Evolutionary conservation across 306 rosid genomes (phyloP), one percentile per base, ranked within the genome.

Genomic region (Cotoneaster glaucophyllus): DNA sequence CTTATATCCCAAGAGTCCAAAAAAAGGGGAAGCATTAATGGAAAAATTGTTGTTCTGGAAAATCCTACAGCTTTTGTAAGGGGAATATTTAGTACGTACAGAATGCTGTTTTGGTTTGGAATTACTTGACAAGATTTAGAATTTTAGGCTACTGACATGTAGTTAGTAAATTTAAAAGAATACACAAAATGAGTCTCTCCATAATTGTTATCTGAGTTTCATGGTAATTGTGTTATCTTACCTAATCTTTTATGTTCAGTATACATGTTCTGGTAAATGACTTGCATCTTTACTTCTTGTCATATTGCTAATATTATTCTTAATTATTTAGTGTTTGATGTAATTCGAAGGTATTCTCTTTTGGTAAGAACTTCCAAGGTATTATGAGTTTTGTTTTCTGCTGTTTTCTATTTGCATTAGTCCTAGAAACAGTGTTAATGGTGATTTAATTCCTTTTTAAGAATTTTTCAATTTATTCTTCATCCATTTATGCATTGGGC

Each of bases 401-500:
- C 25, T 69, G 81, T 57, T 67, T 78, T 74, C 22, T 56, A 72
- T 72, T 75, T 69, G 29, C 66, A 28, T 43, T 21, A 12, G 59
- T 69, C 82, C 82, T 78, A 58, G 64, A 15, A 65, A 76, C 31
- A 48, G 71, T 62, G 65, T 74, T 74, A 54, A 66, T 79, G 76
- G 71, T 56, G 17, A 45, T 70, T 25, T 39, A 73, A 58, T 70
- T 80, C 56, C 45, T 74, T 74, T 67, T 74, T 61, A 67, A 86
- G 73, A 78, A 21, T 77, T 73, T 73, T 64, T 41, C 50, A 37
- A 62, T 84, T 45, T 70, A 4, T 44, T n/a, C 83, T 78, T 78
- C 78, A 44, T 86, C 79, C 72, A 82, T 85, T 74, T 72, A 84
- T 81, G 73, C 70, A 43, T 44, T 37, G 78, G 66, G 80, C 76